Conservation (phyloP, 2,329 filamentous ascomycete genomes). For the Aspergillus tamarii region DNA sequence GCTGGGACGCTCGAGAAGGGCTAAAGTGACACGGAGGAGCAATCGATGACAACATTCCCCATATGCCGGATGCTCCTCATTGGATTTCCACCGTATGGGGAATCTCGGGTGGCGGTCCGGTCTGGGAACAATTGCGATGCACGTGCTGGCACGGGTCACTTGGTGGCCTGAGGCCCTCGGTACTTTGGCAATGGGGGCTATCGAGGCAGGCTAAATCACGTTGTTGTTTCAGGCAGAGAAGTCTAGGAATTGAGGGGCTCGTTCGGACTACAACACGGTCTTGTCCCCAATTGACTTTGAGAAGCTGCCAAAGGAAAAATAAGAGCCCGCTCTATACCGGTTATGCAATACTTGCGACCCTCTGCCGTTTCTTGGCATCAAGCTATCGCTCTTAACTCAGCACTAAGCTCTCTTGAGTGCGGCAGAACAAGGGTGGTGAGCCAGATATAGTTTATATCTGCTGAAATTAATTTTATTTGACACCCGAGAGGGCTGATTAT, state of each 20-base stretch:
- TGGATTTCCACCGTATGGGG: conserved; percentile 3
- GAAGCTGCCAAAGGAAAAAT: not conserved
- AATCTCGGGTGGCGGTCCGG: conserved; percentile 13
- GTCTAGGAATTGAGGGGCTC: too few species aligned
- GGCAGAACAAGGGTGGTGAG: not conserved
- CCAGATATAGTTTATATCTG: not conserved
- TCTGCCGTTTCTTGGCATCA: conserved; percentile 4
- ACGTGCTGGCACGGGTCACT: conserved; percentile 21
- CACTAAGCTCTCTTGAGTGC: not conserved
- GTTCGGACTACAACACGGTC: not conserved
- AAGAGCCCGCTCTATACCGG: not conserved
- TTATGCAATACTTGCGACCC: not conserved
- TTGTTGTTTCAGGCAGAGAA: not conserved
- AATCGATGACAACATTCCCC: conserved; percentile 6
- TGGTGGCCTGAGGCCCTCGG: conserved; percentile 14
- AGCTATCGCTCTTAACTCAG: not conserved
- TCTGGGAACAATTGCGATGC: not conserved
- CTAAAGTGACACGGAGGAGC: not conserved
- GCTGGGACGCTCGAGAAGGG: too few species aligned
- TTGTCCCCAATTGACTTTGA: not conserved
- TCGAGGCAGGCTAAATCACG: not conserved
- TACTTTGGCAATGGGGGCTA: not conserved
- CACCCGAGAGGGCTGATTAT: not conserved
- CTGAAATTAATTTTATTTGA: not conserved
- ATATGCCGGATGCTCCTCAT: not conserved